These are phyloP conservation scores for Quercus phellos DNA, from an alignment of 331 rosid species.

Conservation along the genomic window DNA sequence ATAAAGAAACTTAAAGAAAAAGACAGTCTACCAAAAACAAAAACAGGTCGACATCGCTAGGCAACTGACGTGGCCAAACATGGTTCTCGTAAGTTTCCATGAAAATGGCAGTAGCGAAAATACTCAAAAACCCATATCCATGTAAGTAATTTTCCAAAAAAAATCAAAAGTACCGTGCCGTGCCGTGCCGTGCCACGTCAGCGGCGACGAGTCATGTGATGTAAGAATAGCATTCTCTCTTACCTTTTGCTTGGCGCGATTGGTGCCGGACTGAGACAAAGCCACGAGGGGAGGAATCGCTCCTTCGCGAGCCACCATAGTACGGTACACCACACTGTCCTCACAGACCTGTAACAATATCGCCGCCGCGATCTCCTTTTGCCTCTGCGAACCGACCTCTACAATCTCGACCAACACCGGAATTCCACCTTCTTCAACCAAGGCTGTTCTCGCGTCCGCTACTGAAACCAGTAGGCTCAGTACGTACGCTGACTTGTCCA, in stretches of 20 bases:
- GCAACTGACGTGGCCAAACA: constrained; percentile 40
- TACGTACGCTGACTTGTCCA: constrained; percentile 87
- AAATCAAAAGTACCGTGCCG: constrained; percentile 3
- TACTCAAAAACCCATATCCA: constrained; percentile 14
- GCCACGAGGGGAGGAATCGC: constrained; percentile 94
- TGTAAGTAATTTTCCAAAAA: constrained; percentile 4
- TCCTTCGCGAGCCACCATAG: constrained; percentile 91
- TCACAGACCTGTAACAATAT: constrained; percentile 76
- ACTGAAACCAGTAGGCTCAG: constrained; percentile 68
- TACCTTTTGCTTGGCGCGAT: constrained; percentile 98
- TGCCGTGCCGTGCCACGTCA: constrained; percentile 44
- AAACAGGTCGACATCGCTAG: too few relatives aligned
- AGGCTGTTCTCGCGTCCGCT: constrained; percentile 58
- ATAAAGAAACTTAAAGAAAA: too few relatives aligned
- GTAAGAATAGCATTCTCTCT: neutral
- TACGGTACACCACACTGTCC: constrained; percentile 51
- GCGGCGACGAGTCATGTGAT: too few relatives aligned
- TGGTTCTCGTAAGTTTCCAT: neutral
- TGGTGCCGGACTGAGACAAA: constrained; percentile 83
- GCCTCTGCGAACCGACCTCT: constrained; percentile 86
- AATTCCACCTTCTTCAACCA: constrained; percentile 87
- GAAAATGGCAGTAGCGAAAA: neutral
- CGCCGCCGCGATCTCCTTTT: constrained; percentile 82
- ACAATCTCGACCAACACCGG: constrained; percentile 89
- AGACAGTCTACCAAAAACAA: too few relatives aligned